These are phyloP conservation scores for Dichotomopilus funicola DNA, from an alignment of 2,329 filamentous ascomycete species.

Conservation along the genomic window DNA sequence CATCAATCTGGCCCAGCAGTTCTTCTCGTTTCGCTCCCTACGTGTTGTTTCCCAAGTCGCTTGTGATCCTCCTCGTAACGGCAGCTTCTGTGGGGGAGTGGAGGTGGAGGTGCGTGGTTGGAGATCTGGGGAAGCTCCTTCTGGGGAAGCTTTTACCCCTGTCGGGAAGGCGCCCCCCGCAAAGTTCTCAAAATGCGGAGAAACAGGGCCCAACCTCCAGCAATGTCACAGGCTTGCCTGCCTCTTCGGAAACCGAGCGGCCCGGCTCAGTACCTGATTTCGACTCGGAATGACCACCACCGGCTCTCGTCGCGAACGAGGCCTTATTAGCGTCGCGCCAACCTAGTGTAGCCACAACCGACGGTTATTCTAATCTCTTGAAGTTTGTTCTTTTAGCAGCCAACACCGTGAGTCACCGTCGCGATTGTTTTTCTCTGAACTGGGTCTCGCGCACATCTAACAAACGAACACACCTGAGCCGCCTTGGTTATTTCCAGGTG, in stretches of 20 bases:
- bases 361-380: too few species aligned
- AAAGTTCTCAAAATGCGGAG: conserved; percentile 8
- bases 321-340: too few species aligned
- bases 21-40: background rate
- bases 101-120: conserved; percentile 10
- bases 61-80: background rate
- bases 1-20: too few species aligned
- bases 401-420: too few species aligned
- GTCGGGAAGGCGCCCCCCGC: conserved; percentile 2
- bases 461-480: too few species aligned
- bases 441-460: too few species aligned
- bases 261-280: background rate
- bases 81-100: conserved; percentile 8
- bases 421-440: too few species aligned
- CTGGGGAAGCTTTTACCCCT: background rate
- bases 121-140: conserved; percentile 20
- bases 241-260: background rate
- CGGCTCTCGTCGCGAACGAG: background rate
- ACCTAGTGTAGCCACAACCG: too few species aligned
- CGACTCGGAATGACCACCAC: background rate
- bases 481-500: too few species aligned
- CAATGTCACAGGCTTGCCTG: background rate
- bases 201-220: background rate
- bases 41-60: too few species aligned
- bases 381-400: too few species aligned